Evolutionary conservation across 1,284 basidiomycete genomes (phyloP).

Genomic region (Thecaphora thlaspeos): DNA sequence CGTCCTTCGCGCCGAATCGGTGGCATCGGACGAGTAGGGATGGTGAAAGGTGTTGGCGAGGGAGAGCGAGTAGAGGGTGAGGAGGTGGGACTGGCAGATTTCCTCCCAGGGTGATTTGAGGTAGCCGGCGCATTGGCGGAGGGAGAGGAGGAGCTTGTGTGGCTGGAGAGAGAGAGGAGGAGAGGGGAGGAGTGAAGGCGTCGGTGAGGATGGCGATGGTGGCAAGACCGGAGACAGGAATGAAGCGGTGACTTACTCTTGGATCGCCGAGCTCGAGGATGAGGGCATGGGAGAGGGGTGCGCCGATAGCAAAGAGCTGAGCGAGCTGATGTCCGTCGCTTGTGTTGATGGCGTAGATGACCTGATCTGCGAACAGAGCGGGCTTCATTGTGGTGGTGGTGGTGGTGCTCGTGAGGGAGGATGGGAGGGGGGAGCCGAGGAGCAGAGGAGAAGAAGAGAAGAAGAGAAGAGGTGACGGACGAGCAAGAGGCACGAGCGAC

Average conservation of each 20-base stretch:
- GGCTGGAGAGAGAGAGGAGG: constrained; percentile 3
- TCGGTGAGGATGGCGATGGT: not conserved
- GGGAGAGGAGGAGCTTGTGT: constrained; percentile 14
- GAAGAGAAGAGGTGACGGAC: too few relatives aligned
- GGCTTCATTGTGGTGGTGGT: constrained; percentile 16
- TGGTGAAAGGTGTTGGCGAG: constrained; percentile 16
- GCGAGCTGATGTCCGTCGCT: constrained; percentile 35
- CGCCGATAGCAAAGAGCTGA: constrained; percentile 36
- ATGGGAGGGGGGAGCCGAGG: not conserved
- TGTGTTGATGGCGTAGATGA: constrained; percentile 13
- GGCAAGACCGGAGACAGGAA: too few relatives aligned
- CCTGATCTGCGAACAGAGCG: constrained; percentile 30
- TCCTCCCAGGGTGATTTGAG: constrained; percentile 47
- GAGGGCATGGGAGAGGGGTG: constrained; percentile 13
- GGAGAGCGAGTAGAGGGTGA: constrained; percentile 24
- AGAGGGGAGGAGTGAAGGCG: not conserved
- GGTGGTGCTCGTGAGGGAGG: not conserved
- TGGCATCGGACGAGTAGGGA: not conserved
- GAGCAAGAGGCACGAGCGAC: too few relatives aligned
- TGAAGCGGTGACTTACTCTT: constrained; percentile 3
- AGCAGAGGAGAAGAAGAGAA: too few relatives aligned
- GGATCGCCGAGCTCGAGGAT: constrained; percentile 24
- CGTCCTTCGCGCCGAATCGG: constrained; percentile 25
- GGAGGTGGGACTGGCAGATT: constrained; percentile 33
- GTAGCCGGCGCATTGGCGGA: constrained; percentile 36